Base-by-base conservation (phyloP, 1,284 basidiomycete genomes). In the Mycena citricolor region DNA sequence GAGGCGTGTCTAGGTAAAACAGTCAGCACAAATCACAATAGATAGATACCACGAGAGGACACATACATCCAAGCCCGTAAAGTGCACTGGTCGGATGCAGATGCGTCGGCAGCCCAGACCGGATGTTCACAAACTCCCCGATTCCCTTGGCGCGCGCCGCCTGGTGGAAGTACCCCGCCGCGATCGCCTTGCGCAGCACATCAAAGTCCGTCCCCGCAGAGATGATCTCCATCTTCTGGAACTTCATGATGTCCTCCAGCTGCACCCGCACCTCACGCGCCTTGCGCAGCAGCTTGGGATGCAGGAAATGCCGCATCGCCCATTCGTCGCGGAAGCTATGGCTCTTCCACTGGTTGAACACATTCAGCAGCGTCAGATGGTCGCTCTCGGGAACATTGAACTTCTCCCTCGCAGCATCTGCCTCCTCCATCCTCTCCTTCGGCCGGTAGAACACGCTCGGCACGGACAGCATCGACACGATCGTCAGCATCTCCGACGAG, bases 131-230 rank as follows among this genome's bases (percentile, higher is more conserved):
- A 64, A 97, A 99, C 67, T 99, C 97, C 52, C 95, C 97, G 50
- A 99, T 97, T 61, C 95, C 95, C 70, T 98, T 99, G 30, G 97
- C 94, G 53, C 93, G 76, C 8, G 95, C 95, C 1, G 97, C 94
- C 67, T 99, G 97, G 65, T 99, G 97, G 78, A 99, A 99, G 70
- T 98, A 99, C 19, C 95, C 97, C 12, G 94, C 90, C 33, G 93
- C 87, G 58, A 99, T 98, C 17, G 94, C 94, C 78, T 97, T 99
- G n/a, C n/a, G n/a, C n/a, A n/a, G n/a, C n/a, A n/a, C n/a, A n/a
- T n/a, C n/a, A n/a, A n/a, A n/a, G n/a, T n/a, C n/a, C n/a, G 67
- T 86, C 61, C 79, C 80, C 63, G 89, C 81, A 58, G 95, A 86
- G n/a, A 94, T 67, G 13, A 95, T 67, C 19, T 90, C 85, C 25